phyloP scores from a whole-genome alignment of 2,329 filamentous ascomycete species.

The Madurella fahalii region DNA sequence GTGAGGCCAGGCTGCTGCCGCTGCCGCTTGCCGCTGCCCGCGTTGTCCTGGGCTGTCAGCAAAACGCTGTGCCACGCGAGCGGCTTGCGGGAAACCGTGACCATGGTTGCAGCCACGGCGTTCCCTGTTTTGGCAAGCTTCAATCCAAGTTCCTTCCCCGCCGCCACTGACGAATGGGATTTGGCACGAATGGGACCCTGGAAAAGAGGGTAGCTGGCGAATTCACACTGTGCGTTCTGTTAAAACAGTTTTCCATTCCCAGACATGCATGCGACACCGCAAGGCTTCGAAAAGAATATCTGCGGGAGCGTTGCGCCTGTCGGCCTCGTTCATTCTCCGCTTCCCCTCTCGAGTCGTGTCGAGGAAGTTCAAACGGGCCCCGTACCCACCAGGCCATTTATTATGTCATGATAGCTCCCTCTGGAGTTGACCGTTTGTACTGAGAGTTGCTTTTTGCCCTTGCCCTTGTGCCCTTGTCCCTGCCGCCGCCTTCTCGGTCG shows the following conservation, averaged over 20 bases:
- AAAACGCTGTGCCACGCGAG: not conserved
- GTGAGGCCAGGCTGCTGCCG: too few relatives aligned
- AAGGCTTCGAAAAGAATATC: not conserved
- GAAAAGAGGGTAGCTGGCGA: not conserved
- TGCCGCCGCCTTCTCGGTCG: too few relatives aligned
- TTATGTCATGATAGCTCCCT: too few relatives aligned
- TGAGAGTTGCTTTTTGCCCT: too few relatives aligned
- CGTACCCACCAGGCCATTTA: too few relatives aligned
- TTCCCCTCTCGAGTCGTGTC: too few relatives aligned
- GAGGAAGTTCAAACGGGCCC: too few relatives aligned
- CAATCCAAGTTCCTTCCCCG: slow-evolving; percentile 4
- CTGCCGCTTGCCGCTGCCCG: too few relatives aligned
- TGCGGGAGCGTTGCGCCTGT: not conserved
- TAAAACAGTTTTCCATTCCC: not conserved
- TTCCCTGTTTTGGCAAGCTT: slow-evolving; percentile 13
- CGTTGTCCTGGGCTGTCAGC: not conserved
- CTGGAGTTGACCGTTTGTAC: too few relatives aligned
- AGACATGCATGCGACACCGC: not conserved
- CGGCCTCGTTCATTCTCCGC: too few relatives aligned
- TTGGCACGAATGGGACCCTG: slow-evolving; percentile 2
- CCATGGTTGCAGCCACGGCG: not conserved
- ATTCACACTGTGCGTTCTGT: not conserved
- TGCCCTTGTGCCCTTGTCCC: too few relatives aligned
- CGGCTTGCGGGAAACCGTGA: not conserved
- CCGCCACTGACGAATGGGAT: slow-evolving; percentile 1